Conservation (phyloP, 106 monocot genomes). For the Ottelia alismoides region DNA sequence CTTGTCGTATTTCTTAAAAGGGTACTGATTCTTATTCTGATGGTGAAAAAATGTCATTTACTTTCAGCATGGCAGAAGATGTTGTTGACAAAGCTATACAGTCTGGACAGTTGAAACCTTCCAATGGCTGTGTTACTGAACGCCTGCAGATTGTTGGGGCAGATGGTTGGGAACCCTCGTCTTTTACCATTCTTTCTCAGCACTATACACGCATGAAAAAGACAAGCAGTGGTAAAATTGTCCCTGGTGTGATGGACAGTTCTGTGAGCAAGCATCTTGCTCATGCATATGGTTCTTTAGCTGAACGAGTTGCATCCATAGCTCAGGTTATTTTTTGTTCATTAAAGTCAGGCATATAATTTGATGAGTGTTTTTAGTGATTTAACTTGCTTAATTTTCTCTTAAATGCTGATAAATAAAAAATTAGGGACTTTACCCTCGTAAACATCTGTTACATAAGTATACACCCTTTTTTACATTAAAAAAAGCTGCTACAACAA, state of each 20-base stretch:
- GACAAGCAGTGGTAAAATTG: conserved; percentile 54
- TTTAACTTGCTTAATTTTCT: too few species aligned
- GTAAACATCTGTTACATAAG: too few species aligned
- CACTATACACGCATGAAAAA: conserved; percentile 83
- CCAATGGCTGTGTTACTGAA: conserved; percentile 68
- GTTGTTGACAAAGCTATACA: conserved; percentile 84
- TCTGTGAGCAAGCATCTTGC: conserved; percentile 77
- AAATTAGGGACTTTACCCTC: too few species aligned
- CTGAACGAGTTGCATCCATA: conserved; percentile 72
- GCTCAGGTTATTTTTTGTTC: conserved; percentile 52
- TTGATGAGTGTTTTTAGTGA: too few species aligned
- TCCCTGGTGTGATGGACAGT: conserved; percentile 87
- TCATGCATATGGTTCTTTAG: conserved; percentile 84
- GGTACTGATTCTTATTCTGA: too few species aligned
- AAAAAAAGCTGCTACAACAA: too few species aligned
- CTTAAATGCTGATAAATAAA: too few species aligned
- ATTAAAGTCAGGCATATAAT: too few species aligned
- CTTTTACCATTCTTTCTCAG: conserved; percentile 79
- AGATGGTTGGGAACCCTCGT: conserved; percentile 77
- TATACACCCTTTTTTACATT: too few species aligned
- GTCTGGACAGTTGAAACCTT: conserved; percentile 74
- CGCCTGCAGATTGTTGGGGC: conserved; percentile 60
- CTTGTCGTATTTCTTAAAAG: too few species aligned
- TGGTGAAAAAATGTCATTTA: too few species aligned
- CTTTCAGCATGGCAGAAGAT: conserved; percentile 98